Conservation (phyloP, 2,329 filamentous ascomycete genomes). For the Clonostachys byssicola region DNA sequence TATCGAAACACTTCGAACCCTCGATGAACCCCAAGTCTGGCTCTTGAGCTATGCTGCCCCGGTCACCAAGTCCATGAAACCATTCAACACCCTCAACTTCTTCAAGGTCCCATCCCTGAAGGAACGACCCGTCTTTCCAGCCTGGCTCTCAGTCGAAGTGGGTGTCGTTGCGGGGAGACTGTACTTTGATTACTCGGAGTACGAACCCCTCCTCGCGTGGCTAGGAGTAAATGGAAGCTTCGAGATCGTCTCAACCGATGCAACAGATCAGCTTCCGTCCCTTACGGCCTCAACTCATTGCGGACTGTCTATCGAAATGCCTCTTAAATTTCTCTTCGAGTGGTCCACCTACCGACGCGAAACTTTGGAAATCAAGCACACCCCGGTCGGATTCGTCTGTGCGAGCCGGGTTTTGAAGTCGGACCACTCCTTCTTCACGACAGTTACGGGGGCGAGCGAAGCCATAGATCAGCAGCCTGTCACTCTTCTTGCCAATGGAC, state of each 20-base stretch:
- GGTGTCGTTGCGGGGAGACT: slow-evolving; percentile 57
- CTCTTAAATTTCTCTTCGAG: slow-evolving; percentile 39
- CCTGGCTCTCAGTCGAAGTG: slow-evolving; percentile 52
- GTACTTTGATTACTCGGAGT: slow-evolving; percentile 51
- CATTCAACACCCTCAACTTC: slow-evolving; percentile 51
- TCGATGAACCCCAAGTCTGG: slow-evolving; percentile 20
- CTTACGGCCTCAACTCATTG: slow-evolving; percentile 5
- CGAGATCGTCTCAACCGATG: background rate
- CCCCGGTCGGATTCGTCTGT: slow-evolving; percentile 50
- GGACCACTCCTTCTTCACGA: slow-evolving; percentile 45
- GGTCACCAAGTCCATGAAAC: slow-evolving; percentile 53
- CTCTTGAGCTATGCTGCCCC: slow-evolving; percentile 57
- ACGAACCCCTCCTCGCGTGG: slow-evolving; percentile 20
- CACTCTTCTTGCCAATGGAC: background rate
- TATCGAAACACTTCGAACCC: slow-evolving; percentile 34
- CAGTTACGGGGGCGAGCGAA: background rate
- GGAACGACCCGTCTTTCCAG: slow-evolving; percentile 30
- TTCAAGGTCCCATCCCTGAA: slow-evolving; percentile 46
- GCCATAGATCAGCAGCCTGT: background rate
- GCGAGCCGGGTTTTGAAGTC: slow-evolving; percentile 37
- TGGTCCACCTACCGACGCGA: slow-evolving; percentile 48
- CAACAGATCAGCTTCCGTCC: background rate
- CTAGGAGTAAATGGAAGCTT: slow-evolving; percentile 14
- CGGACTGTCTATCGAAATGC: slow-evolving; percentile 9
- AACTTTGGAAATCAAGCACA: slow-evolving; percentile 50